A percentile compares a stretch with the other conserved stretches of the same genome.
Conservation (phyloP, 78 protist species). For the Guillardia theta region DNA sequence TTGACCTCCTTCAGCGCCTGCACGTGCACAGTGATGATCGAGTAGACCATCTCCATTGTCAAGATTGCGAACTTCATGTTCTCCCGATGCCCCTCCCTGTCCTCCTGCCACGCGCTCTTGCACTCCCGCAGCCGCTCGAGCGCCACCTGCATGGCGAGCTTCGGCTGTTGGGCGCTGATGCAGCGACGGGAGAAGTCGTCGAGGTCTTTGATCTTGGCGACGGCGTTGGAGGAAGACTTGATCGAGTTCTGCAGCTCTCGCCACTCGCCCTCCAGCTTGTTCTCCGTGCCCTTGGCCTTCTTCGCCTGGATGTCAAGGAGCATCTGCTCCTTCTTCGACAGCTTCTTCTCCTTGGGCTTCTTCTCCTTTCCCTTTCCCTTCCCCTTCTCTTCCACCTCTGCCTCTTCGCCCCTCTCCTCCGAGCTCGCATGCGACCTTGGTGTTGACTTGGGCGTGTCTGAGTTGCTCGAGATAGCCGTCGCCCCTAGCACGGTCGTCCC, state of each 20-base stretch:
- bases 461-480: not conserved
- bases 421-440: not conserved
- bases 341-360: not conserved
- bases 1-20: slow-evolving; percentile 6
- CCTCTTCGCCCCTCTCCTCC: not conserved
- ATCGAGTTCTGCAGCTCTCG: not conserved
- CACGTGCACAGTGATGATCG: not conserved
- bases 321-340: slow-evolving; percentile 43
- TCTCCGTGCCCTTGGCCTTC: not conserved
- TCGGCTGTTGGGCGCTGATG: not conserved
- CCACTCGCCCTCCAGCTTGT: slow-evolving; percentile 31
- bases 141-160: slow-evolving; percentile 30
- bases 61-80: slow-evolving; percentile 30
- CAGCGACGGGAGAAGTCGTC: slow-evolving; percentile 39
- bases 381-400: not conserved
- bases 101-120: slow-evolving; percentile 7
- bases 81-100: not conserved
- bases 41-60: not conserved
- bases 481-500: slow-evolving; percentile 28
- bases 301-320: not conserved
- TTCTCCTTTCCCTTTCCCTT: not conserved
- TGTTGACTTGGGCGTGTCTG: not conserved
- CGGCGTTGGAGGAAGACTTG: not conserved
- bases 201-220: slow-evolving; percentile 30
- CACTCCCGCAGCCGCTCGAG: not conserved